Evolutionary conservation across 306 rosid genomes (phyloP), one percentile per base, ranked within the genome.

Genomic region (Datisca glomerata): DNA sequence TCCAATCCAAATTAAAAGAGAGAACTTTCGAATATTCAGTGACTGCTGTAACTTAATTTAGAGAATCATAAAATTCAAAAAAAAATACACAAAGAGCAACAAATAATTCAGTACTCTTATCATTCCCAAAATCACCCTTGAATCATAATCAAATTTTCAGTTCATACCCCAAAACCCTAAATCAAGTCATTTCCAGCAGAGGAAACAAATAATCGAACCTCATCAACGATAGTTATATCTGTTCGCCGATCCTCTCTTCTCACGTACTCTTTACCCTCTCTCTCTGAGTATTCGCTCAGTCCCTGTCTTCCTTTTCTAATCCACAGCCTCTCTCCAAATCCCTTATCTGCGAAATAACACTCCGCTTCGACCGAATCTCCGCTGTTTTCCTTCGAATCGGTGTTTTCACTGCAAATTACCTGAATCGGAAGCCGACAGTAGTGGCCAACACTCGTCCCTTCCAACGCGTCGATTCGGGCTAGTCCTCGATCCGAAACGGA

Each of bases 341-440:
- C 57, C 21, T 64, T 28, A 28, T 75, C 85, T 2, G 73, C 94
- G 34, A 59, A 82, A 44, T 82, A 82, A 24, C 74, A 80, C 60
- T 74, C 85, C 6, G 66, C 84, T 22, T 35, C 66, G 37, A 59
- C 58, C 28, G 41, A 45, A 28, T 6, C 68, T 0, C 14, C 61
- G 18, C 43, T 55, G 11, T 25, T 65, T 4, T 1, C 44, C 19
- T 3, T 23, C 2, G n/a, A 40, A 1, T 4, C 32, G 15, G 2
- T n/a, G 14, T 24, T 44, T 6, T 15, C 9, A 4, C 5, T 23
- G 14, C 18, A 4, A 2, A 12, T 67, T 25, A 20, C 63, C 32
- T n/a, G 41, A 19, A 86, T 19, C 4, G 73, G 66, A 0, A 71
- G 52, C 18, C 92, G 71, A 51, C 78, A 73, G 65, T 81, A 81